phyloP scores from a whole-genome alignment of 2,329 filamentous ascomycete species.

The Sphaerulina populicola region DNA sequence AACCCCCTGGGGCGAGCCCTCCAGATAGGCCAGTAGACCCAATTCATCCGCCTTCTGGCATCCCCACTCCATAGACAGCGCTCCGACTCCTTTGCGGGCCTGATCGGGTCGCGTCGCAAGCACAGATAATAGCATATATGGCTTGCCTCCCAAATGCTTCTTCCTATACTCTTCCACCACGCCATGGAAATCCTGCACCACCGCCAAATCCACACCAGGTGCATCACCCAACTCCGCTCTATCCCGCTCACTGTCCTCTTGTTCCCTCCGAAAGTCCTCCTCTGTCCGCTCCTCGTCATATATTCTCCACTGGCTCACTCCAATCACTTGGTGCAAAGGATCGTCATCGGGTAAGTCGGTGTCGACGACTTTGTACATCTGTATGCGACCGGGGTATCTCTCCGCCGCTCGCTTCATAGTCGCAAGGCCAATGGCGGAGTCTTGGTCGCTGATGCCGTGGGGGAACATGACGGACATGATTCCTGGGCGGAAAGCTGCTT shows the following conservation, averaged over 20 bases:
- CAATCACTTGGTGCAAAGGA: conserved; percentile 22
- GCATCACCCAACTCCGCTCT: conserved; percentile 14
- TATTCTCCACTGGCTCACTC: conserved; percentile 29
- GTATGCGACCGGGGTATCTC: conserved; percentile 16
- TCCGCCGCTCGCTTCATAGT: conserved; percentile 10
- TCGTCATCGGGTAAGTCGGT: conserved; percentile 22
- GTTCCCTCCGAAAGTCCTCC: conserved; percentile 23
- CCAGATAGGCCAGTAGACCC: conserved; percentile 35
- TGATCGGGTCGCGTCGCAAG: conserved; percentile 36
- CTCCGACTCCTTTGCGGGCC: conserved; percentile 36
- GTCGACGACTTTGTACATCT: conserved; percentile 27
- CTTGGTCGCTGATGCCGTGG: conserved; percentile 20
- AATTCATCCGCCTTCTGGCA: conserved; percentile 35
- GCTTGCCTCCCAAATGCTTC: conserved; percentile 23
- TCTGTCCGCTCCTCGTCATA: conserved; percentile 23
- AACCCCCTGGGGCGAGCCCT: conserved; percentile 33
- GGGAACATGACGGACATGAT: conserved; percentile 29
- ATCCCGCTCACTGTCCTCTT: conserved; percentile 21
- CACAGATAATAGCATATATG: conserved; percentile 26
- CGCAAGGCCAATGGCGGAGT: conserved; percentile 10
- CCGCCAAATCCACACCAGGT: conserved; percentile 15
- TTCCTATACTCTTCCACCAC: conserved; percentile 16
- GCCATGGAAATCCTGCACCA: conserved; percentile 21
- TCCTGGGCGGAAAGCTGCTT: conserved; percentile 25
- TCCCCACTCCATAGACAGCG: conserved; percentile 35